Percentiles rank a stretch among this genome's conserved stretches.
phyloP scores from a whole-genome alignment of 192 early-diverging fungal genomes.

The Linnemannia elongata region DNA sequence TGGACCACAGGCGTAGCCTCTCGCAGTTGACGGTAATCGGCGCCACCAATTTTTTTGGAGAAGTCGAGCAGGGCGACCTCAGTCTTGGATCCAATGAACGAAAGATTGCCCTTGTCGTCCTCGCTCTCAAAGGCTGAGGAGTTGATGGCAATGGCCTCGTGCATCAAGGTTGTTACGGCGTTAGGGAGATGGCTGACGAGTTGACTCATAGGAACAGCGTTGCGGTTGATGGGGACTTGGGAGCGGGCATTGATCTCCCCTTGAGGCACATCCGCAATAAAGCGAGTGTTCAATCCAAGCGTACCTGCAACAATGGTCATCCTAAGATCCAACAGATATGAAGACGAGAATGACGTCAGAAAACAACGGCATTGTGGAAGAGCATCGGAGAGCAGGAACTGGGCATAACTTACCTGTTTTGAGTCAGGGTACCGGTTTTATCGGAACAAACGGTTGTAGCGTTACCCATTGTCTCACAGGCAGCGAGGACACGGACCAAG shows the following conservation, averaged over 20 bases:
- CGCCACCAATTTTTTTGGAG: conserved; percentile 73
- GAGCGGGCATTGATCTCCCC: conserved; percentile 58
- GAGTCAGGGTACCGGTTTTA: conserved; percentile 98
- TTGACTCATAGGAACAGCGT: conserved; percentile 58
- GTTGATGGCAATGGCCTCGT: conserved; percentile 86
- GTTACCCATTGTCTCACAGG: conserved; percentile 99
- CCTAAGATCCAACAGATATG: background rate
- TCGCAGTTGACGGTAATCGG: conserved; percentile 75
- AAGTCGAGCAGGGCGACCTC: conserved; percentile 93
- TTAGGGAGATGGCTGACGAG: conserved; percentile 60
- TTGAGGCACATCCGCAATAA: conserved; percentile 41
- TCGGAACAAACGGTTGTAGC: conserved; percentile 99
- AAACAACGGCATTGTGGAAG: background rate
- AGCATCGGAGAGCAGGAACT: background rate
- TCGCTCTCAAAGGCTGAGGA: conserved; percentile 80
- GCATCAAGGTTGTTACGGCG: conserved; percentile 63
- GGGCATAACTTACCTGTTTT: conserved; percentile 73
- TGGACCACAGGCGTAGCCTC: conserved; percentile 72
- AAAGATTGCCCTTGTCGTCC: conserved; percentile 60
- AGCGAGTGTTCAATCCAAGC: conserved; percentile 79
- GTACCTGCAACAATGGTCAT: conserved; percentile 97
- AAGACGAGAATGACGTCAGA: background rate
- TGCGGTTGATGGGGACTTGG: conserved; percentile 52
- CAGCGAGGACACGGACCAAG: conserved; percentile 93
- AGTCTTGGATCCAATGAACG: conserved; percentile 93